A percentile compares a stretch with the other conserved stretches of the same genome.
Evolutionary conservation across 805 yeast species (phyloP).

Genomic region (Priceomyces fermenticarens): DNA sequence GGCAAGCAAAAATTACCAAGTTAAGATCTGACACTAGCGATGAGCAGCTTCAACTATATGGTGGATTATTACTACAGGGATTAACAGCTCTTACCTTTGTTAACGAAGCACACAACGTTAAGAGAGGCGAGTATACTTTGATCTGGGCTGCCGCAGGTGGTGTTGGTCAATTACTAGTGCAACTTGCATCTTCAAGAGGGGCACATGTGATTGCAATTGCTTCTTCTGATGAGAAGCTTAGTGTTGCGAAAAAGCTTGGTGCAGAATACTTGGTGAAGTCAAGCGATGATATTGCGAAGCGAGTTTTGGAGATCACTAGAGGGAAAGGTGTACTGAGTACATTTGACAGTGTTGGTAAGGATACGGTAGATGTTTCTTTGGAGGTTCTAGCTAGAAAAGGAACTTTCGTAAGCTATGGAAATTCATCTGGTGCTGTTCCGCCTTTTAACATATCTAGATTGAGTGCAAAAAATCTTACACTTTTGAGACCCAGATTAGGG

Average conservation of each 20-base stretch:
- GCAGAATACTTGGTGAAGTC: constrained; percentile 70
- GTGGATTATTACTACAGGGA: constrained; percentile 66
- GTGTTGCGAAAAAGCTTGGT: constrained; percentile 64
- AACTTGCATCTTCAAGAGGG: constrained; percentile 59
- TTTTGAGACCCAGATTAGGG: constrained; percentile 61
- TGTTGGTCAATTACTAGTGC: constrained; percentile 71
- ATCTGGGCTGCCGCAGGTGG: constrained; percentile 97
- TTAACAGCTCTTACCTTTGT: constrained; percentile 75
- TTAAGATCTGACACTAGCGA: constrained; percentile 49
- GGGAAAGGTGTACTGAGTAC: constrained; percentile 68
- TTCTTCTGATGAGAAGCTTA: constrained; percentile 70
- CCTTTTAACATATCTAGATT: constrained; percentile 56
- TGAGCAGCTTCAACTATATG: constrained; percentile 51
- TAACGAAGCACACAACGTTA: constrained; percentile 61
- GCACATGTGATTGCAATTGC: constrained; percentile 86
- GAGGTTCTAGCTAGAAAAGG: constrained; percentile 67
- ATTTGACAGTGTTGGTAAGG: constrained; percentile 78
- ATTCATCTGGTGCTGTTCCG: constrained; percentile 80
- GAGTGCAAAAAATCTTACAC: constrained; percentile 58
- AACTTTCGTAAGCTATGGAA: constrained; percentile 73
- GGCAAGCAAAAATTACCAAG: constrained; percentile 37
- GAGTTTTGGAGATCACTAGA: constrained; percentile 56
- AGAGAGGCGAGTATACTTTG: constrained; percentile 67
- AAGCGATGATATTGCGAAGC: constrained; percentile 52
- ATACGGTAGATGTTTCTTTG: constrained; percentile 64